Conservation (phyloP, 2,329 filamentous ascomycete genomes). For the Dichotomopilus funicola region DNA sequence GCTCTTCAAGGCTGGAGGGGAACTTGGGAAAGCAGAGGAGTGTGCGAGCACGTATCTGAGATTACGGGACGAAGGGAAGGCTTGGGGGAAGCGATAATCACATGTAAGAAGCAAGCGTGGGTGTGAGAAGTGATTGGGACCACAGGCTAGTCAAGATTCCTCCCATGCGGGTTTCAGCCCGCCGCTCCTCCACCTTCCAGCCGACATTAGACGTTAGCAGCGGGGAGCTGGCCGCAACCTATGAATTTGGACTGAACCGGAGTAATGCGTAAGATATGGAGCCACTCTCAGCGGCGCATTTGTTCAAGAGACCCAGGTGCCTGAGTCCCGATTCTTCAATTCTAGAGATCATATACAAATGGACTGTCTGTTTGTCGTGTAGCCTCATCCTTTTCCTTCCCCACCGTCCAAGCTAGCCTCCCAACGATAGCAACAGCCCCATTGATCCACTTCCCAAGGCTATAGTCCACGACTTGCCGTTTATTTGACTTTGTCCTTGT, state of each 20-base stretch:
- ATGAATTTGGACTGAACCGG: not conserved
- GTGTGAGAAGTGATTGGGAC: too few species aligned
- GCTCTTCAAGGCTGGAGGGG: constrained; percentile 64
- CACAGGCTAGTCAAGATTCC: too few species aligned
- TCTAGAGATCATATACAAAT: constrained; percentile 30
- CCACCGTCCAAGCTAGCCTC: not conserved
- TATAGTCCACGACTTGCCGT: constrained; percentile 3
- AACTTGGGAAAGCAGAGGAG: constrained; percentile 57
- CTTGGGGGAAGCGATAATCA: too few species aligned
- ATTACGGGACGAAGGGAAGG: constrained; percentile 39
- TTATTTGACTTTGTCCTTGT: constrained; percentile 68
- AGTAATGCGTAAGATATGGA: not conserved
- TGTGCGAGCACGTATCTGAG: constrained; percentile 60
- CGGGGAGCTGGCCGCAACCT: too few species aligned
- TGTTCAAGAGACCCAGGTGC: not conserved
- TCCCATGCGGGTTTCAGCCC: too few species aligned
- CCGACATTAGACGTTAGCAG: too few species aligned
- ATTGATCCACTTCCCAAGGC: not conserved
- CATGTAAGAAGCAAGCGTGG: not conserved
- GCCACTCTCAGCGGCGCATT: not conserved
- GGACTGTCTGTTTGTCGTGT: constrained; percentile 1
- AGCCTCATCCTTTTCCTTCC: constrained; percentile 1
- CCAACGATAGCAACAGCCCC: too few species aligned
- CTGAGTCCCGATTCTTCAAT: constrained; percentile 16
- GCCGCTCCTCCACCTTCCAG: too few species aligned